These are phyloP conservation scores for Dimocarpus longan DNA, from an alignment of 345 rosid genomes.

Conservation along the genomic window DNA sequence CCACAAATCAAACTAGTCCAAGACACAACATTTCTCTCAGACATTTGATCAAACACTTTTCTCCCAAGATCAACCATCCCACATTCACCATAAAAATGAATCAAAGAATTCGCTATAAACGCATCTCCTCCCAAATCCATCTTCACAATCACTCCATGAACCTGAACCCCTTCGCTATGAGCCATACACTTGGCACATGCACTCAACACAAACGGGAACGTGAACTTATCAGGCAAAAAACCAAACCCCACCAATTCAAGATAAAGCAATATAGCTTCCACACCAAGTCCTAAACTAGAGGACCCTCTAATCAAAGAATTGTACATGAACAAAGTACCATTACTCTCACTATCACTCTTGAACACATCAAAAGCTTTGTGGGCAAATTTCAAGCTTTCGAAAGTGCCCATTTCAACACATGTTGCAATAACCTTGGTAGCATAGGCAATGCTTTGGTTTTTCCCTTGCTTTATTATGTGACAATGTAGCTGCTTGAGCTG, in stretches of 20 bases:
- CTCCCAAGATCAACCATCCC: slow-evolving; percentile 47
- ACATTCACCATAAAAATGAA: slow-evolving; percentile 61
- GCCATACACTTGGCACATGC: slow-evolving; percentile 54
- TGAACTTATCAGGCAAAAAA: slow-evolving; percentile 55
- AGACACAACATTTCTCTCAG: slow-evolving; percentile 58
- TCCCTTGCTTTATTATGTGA: slow-evolving; percentile 39
- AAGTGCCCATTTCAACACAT: slow-evolving; percentile 49
- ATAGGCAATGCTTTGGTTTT: slow-evolving; percentile 26
- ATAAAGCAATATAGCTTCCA: slow-evolving; percentile 44
- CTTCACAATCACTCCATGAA: slow-evolving; percentile 53
- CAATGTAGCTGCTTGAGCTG: slow-evolving; percentile 47
- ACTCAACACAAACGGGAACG: slow-evolving; percentile 61
- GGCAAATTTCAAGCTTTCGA: slow-evolving; percentile 57
- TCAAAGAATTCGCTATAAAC: slow-evolving; percentile 58
- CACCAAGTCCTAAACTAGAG: slow-evolving; percentile 44
- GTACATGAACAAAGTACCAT: slow-evolving; percentile 48
- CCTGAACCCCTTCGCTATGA: slow-evolving; percentile 46
- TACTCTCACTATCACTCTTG: slow-evolving; percentile 29
- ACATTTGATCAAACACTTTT: slow-evolving; percentile 64
- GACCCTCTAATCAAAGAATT: slow-evolving; percentile 63
- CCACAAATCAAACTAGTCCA: slow-evolving; percentile 81
- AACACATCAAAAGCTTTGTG: slow-evolving; percentile 43
- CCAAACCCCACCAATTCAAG: slow-evolving; percentile 43
- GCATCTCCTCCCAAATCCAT: slow-evolving; percentile 47
- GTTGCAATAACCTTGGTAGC: slow-evolving; percentile 41